A percentile compares a stretch with the other conserved stretches of the same genome.
phyloP scores from a whole-genome alignment of 345 rosid genomes.

The Pistacia atlantica region DNA sequence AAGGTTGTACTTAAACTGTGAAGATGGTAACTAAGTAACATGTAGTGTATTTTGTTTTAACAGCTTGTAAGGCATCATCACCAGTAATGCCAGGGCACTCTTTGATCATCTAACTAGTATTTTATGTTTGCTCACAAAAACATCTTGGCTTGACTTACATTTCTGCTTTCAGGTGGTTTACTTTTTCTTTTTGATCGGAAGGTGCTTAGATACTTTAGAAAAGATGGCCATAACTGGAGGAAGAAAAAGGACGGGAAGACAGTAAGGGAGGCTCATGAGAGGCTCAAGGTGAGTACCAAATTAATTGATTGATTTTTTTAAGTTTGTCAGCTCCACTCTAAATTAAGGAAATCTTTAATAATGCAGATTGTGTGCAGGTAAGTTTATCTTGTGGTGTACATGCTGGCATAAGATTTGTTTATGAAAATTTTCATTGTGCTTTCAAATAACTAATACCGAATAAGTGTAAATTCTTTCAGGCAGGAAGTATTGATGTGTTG shows the following conservation, averaged over 20 bases:
- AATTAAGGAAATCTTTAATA: background rate
- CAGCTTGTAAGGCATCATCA: no score
- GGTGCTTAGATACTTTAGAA: slow-evolving; percentile 88
- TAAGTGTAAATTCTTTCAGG: slow-evolving; percentile 43
- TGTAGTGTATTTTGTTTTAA: no score
- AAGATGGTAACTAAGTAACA: no score
- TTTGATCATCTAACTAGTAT: no score
- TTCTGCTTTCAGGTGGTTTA: slow-evolving; percentile 70
- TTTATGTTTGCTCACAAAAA: no score
- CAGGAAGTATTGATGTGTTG: slow-evolving; percentile 86
- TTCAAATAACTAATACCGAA: slow-evolving; percentile 3
- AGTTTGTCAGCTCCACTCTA: background rate
- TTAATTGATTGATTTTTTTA: background rate
- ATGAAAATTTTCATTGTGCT: background rate
- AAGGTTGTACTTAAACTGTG: background rate
- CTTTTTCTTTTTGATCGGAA: slow-evolving; percentile 87
- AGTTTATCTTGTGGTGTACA: background rate
- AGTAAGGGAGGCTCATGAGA: slow-evolving; percentile 94
- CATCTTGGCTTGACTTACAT: background rate
- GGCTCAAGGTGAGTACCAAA: slow-evolving; percentile 66
- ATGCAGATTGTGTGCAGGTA: background rate
- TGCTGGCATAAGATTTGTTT: background rate
- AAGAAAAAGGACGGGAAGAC: slow-evolving; percentile 95
- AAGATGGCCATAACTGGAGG: slow-evolving; percentile 97
- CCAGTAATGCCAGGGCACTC: no score